These are phyloP conservation scores for Durusdinium trenchii DNA, from an alignment of 73 alveolate genomes.

Conservation along the genomic window DNA sequence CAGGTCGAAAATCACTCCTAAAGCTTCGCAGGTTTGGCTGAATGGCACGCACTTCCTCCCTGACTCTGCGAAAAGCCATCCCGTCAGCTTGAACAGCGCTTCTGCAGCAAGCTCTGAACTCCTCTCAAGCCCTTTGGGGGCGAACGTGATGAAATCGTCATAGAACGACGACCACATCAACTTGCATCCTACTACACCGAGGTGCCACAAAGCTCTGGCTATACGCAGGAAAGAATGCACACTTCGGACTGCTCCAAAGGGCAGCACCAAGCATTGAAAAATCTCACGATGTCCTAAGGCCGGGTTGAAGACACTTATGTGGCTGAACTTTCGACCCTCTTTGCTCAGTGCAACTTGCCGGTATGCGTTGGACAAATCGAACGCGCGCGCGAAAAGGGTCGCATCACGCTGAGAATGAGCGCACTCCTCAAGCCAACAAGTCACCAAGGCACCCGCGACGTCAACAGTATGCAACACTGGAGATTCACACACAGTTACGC, in stretches of 20 bases:
- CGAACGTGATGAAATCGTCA: not conserved
- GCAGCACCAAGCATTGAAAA: not conserved
- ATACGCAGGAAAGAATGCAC: not conserved
- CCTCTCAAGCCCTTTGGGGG: not conserved
- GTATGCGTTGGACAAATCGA: not conserved
- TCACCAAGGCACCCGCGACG: not conserved
- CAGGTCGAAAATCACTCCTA: not conserved
- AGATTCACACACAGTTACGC: not conserved
- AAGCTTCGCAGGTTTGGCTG: not conserved
- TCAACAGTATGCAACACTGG: not conserved
- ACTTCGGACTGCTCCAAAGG: not conserved
- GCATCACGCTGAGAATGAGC: not conserved
- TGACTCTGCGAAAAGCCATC: constrained; percentile 37
- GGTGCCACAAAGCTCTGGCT: not conserved
- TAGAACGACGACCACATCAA: not conserved
- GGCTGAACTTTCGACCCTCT: not conserved
- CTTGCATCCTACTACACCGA: not conserved
- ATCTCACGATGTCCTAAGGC: too few relatives aligned
- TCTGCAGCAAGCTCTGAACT: not conserved
- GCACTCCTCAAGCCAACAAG: not conserved
- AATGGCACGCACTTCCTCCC: not conserved
- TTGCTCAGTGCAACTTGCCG: not conserved
- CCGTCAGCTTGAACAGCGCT: not conserved
- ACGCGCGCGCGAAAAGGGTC: not conserved
- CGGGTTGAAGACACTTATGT: not conserved